A percentile compares a stretch with the other conserved stretches of the same genome.
These are phyloP conservation scores for Candida krabiensis DNA, from an alignment of 805 yeast genomes.

Conservation along the genomic window DNA sequence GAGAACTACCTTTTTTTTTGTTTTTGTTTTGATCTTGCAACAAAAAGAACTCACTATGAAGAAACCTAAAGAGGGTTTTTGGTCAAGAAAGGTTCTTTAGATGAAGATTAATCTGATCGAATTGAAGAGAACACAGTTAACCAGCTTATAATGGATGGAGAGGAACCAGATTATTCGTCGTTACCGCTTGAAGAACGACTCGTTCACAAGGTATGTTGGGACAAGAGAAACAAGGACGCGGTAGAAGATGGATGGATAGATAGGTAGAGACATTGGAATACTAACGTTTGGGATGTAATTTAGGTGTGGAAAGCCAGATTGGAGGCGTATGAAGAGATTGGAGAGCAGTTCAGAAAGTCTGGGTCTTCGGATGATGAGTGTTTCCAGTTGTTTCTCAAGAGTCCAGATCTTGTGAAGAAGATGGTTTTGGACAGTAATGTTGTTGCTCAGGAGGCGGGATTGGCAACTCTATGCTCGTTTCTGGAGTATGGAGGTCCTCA, in stretches of 20 bases:
- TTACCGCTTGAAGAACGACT: conserved; percentile 69
- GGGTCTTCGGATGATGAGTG: conserved; percentile 56
- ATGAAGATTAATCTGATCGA: no score
- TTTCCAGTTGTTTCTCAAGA: conserved; percentile 48
- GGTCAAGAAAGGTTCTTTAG: no score
- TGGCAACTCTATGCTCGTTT: conserved; percentile 53
- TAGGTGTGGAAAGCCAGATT: conserved; percentile 80
- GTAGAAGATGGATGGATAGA: conserved; percentile 4
- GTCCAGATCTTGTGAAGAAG: conserved; percentile 55
- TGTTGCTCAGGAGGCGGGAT: conserved; percentile 86
- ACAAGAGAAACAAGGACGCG: conserved; percentile 1
- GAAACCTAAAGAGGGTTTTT: not conserved
- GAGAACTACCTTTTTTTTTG: no score
- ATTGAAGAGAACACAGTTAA: no score
- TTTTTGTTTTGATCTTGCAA: no score
- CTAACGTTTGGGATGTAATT: conserved; percentile 7
- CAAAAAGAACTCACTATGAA: no score
- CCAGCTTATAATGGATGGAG: conserved; percentile 31
- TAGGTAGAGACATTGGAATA: not conserved
- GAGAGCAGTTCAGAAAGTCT: conserved; percentile 50
- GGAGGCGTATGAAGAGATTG: conserved; percentile 72
- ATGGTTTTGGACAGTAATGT: conserved; percentile 80
- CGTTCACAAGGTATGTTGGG: conserved; percentile 52
- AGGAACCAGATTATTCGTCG: conserved; percentile 59
- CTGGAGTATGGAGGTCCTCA: conserved; percentile 56